These are phyloP conservation scores for Bacidia gigantensis DNA, from an alignment of 495 filamentous ascomycete genomes.

Conservation along the genomic window DNA sequence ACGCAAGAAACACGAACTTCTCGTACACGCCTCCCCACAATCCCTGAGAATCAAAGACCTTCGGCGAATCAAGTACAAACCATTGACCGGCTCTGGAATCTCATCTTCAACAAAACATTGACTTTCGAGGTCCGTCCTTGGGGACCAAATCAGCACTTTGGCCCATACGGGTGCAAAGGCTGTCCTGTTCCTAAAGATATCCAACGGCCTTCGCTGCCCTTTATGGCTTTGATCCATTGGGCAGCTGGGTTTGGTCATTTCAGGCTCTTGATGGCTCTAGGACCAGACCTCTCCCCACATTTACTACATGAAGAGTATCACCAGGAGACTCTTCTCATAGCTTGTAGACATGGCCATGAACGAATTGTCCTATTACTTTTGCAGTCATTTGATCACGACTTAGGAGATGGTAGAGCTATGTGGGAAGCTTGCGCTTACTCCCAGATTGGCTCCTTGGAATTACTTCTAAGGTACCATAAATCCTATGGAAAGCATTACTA, in stretches of 20 bases:
- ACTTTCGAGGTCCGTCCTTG: conserved; percentile 11
- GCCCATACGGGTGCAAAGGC: conserved; percentile 2
- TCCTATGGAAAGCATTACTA: no score
- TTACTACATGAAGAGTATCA: conserved; percentile 4
- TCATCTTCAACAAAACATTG: conserved; percentile 1
- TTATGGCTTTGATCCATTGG: conserved; percentile 4
- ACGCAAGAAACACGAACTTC: no score
- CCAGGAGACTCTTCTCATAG: conserved; percentile 2
- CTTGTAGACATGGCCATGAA: conserved; percentile 7
- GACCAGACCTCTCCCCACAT: not conserved
- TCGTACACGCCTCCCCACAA: no score
- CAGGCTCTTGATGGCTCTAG: not conserved
- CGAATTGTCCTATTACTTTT: not conserved
- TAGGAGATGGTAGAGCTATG: not conserved
- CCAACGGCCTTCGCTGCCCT: not conserved
- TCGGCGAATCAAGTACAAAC: no score
- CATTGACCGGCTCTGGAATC: not conserved
- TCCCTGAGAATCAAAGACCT: no score
- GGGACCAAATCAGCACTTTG: conserved; percentile 8
- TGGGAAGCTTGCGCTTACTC: not conserved
- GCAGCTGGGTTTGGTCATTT: conserved; percentile 6
- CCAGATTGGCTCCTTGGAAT: no score
- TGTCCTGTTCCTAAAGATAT: not conserved
- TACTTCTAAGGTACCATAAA: no score
- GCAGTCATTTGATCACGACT: not conserved